Evolutionary conservation across 2,329 filamentous ascomycete genomes (phyloP).

Genomic region (Fusarium agapanthi): DNA sequence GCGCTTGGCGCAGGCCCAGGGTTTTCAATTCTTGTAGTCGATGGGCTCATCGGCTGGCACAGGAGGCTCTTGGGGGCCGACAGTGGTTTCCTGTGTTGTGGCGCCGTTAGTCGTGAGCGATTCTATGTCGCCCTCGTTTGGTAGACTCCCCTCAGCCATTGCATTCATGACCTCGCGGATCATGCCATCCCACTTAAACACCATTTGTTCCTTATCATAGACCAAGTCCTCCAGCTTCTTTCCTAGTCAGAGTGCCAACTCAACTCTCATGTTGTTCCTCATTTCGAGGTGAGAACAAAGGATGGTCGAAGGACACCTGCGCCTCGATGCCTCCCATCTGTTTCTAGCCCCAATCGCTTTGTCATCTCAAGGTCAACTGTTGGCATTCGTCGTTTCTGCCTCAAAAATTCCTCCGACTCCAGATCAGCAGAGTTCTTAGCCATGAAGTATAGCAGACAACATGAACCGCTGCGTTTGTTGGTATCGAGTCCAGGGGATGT

Average conservation of each 20-base stretch:
- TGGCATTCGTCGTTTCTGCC: not conserved
- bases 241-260: not conserved
- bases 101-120: not conserved
- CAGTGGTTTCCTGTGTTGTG: not conserved
- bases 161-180: not conserved
- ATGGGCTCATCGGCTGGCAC: not conserved
- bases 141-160: not conserved
- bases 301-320: not conserved
- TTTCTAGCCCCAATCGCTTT: not conserved
- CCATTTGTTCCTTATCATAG: not conserved
- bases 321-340: not conserved
- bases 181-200: not conserved
- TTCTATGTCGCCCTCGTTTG: not conserved
- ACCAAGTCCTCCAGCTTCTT: not conserved
- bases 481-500: not conserved
- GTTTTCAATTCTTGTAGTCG: not conserved
- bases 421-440: not conserved
- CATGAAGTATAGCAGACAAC: not conserved
- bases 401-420: not conserved
- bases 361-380: not conserved
- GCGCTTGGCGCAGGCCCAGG: not conserved
- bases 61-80: not conserved
- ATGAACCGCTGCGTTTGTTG: not conserved
- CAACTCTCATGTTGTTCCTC: not conserved
- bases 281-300: not conserved